These are phyloP conservation scores for Hygrophorus russula DNA, from an alignment of 768 basidiomycete genomes.

Conservation along the genomic window DNA sequence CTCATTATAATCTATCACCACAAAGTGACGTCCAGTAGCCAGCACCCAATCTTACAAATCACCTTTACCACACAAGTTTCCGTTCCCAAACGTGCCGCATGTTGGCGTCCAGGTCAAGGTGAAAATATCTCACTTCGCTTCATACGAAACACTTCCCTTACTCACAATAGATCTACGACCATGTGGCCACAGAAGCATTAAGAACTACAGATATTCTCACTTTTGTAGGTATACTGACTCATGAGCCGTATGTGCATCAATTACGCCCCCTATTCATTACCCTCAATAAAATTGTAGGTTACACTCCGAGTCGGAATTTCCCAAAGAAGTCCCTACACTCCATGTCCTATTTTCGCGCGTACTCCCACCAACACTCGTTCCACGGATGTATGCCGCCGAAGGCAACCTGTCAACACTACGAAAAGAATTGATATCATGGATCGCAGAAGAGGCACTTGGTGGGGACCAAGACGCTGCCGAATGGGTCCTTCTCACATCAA, in stretches of 20 bases:
- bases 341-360: conserved; percentile 51
- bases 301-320: conserved; percentile 24
- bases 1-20: neutral
- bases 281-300: conserved; percentile 17
- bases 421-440: conserved; percentile 55
- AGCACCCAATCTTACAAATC: conserved; percentile 2
- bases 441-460: conserved; percentile 56
- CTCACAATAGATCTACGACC: conserved; percentile 45
- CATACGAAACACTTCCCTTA: neutral
- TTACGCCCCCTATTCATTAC: neutral
- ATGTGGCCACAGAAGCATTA: conserved; percentile 27
- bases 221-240: conserved; percentile 65
- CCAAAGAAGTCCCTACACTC: conserved; percentile 44
- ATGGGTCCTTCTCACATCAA: conserved; percentile 54
- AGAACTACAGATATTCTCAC: conserved; percentile 53
- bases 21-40: neutral
- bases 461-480: conserved; percentile 64
- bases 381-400: conserved; percentile 24
- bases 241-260: conserved; percentile 40
- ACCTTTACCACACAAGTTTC: conserved; percentile 50
- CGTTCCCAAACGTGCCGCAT: conserved; percentile 39
- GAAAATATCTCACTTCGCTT: conserved; percentile 3
- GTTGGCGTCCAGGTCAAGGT: conserved; percentile 72
- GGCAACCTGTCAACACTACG: conserved; percentile 21
- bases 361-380: conserved; percentile 28